phyloP scores from a whole-genome alignment of 2,329 filamentous ascomycete genomes.

The Beauveria scarabaeidicola region DNA sequence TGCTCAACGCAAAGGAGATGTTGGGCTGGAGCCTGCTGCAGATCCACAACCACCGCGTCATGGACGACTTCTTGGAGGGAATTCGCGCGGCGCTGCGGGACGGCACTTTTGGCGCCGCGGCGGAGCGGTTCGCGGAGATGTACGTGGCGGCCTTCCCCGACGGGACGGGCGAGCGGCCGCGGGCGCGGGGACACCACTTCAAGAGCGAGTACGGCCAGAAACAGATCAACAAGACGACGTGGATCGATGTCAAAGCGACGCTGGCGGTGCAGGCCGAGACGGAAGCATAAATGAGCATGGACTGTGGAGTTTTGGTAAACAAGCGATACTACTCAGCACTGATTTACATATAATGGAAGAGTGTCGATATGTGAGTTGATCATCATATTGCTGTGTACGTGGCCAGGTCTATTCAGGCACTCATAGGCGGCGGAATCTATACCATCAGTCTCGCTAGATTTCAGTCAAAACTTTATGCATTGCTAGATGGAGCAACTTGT shows the following conservation, averaged over 20 bases:
- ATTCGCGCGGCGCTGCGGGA: constrained; percentile 56
- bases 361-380: no score
- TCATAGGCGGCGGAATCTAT: no score
- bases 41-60: constrained; percentile 74
- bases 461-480: no score
- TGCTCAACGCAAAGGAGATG: constrained; percentile 90
- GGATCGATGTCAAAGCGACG: constrained; percentile 36
- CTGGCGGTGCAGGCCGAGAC: not conserved
- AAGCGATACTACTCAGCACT: no score
- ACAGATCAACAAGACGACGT: constrained; percentile 61
- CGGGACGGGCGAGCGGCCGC: constrained; percentile 68
- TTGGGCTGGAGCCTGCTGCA: constrained; percentile 89
- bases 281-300: not conserved
- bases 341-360: no score
- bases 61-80: constrained; percentile 64
- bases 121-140: constrained; percentile 31
- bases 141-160: constrained; percentile 68
- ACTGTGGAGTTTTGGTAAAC: no score
- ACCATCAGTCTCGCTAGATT: no score
- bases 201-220: constrained; percentile 58
- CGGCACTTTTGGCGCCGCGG: constrained; percentile 52
- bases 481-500: no score
- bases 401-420: no score
- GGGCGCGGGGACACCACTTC: constrained; percentile 74
- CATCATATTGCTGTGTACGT: no score